phyloP scores from a whole-genome alignment of 140 eudicot genomes.

The Cichorium intybus region DNA sequence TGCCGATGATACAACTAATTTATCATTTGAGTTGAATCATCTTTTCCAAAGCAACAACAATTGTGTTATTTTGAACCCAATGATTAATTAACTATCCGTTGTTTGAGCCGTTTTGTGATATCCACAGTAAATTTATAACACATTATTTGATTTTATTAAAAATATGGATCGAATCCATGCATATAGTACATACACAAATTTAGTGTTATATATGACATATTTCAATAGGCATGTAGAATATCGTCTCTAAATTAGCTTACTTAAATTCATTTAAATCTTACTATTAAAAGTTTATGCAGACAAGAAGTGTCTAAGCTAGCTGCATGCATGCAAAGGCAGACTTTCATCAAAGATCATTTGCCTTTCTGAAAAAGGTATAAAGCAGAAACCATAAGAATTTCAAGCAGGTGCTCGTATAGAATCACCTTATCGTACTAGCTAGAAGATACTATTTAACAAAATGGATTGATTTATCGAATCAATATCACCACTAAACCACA shows the following conservation, averaged over 20 bases:
- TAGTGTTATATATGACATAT: neutral
- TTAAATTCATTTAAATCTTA: neutral
- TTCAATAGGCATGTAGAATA: neutral
- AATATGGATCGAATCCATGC: neutral
- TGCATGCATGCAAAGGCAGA: constrained; percentile 1
- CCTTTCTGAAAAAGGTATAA: constrained; percentile 10
- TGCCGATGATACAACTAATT: neutral
- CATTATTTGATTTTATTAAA: too few relatives aligned
- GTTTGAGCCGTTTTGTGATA: neutral
- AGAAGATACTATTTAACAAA: constrained; percentile 23
- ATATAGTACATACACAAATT: too few relatives aligned
- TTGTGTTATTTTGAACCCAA: neutral
- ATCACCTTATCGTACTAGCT: constrained; percentile 4
- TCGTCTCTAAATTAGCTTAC: neutral
- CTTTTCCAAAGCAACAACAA: neutral
- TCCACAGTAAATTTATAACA: too few relatives aligned
- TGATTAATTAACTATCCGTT: neutral
- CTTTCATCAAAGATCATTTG: neutral
- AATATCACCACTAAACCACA: constrained; percentile 9
- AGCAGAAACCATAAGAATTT: constrained; percentile 5
- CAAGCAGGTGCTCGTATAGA: constrained; percentile 6
- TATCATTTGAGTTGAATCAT: neutral
- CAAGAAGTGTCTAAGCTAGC: neutral
- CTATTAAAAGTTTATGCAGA: neutral
- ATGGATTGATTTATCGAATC: constrained; percentile 21